Percentiles rank a stretch among this genome's conserved stretches.
These are phyloP conservation scores for Arthrinium phaeospermum DNA, from an alignment of 2,329 filamentous ascomycete genomes.

Conservation along the genomic window DNA sequence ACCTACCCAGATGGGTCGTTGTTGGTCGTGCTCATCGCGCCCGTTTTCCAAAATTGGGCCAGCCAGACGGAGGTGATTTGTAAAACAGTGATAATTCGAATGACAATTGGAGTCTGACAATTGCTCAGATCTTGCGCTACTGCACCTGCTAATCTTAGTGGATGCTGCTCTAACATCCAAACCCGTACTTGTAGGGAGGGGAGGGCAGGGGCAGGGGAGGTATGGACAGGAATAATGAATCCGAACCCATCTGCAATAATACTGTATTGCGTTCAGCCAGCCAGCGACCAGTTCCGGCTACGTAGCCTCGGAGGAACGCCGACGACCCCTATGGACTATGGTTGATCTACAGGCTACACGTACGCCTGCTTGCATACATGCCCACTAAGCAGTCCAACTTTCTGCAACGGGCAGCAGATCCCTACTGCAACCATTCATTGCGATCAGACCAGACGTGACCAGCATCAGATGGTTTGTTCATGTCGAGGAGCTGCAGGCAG, in stretches of 20 bases:
- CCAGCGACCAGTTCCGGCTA: too few relatives aligned
- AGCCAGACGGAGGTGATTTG: background rate
- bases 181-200: background rate
- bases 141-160: slow-evolving; percentile 13
- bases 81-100: slow-evolving; percentile 3
- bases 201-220: background rate
- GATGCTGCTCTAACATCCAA: slow-evolving; percentile 1
- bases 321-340: background rate
- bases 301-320: background rate
- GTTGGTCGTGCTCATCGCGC: background rate
- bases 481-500: background rate
- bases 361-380: background rate
- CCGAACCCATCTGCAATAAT: background rate
- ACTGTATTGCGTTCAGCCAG: background rate
- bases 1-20: background rate
- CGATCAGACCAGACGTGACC: background rate
- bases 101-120: background rate
- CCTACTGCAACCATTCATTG: background rate
- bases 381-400: background rate
- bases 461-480: background rate
- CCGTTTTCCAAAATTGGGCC: background rate
- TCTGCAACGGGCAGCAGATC: background rate
- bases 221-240: background rate
- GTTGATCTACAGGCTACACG: background rate
- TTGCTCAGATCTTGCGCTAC: slow-evolving; percentile 10